Conservation (phyloP, 176 grass and related monocot genomes). For the Juncus effusus region DNA sequence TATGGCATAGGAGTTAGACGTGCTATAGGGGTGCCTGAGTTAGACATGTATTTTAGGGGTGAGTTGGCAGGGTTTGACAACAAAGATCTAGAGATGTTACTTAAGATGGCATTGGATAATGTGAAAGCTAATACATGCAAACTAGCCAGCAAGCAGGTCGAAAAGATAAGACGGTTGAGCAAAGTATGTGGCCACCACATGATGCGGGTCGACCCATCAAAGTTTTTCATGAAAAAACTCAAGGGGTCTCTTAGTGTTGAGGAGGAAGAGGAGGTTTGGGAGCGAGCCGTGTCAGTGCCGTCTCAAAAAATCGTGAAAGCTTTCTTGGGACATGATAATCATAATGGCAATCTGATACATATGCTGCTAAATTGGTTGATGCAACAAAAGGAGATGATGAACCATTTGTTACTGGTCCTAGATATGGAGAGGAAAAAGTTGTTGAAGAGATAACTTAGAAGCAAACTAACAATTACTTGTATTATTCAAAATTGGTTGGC, state of each 20-base stretch:
- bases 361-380: too few species aligned
- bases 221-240: slow-evolving; percentile 36
- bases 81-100: slow-evolving; percentile 31
- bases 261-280: slow-evolving; percentile 47
- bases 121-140: slow-evolving; percentile 72
- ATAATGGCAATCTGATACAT: too few species aligned
- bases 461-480: too few species aligned
- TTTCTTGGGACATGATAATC: slow-evolving; percentile 27
- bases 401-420: too few species aligned
- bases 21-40: slow-evolving; percentile 76
- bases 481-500: too few species aligned
- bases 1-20: slow-evolving; percentile 58
- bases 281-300: slow-evolving; percentile 41
- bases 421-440: too few species aligned
- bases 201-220: slow-evolving; percentile 59
- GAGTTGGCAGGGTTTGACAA: slow-evolving; percentile 3
- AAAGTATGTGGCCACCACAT: slow-evolving; percentile 35
- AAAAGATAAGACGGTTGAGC: slow-evolving; percentile 60
- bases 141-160: slow-evolving; percentile 52
- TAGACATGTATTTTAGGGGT: slow-evolving; percentile 54
- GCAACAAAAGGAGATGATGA: too few species aligned
- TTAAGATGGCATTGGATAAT: slow-evolving; percentile 49
- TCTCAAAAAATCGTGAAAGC: slow-evolving; percentile 40
- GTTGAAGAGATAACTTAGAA: too few species aligned
- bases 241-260: not conserved